These are phyloP conservation scores for Trichoderma atroviride DNA, from an alignment of 2,329 filamentous ascomycete species.

Conservation along the genomic window DNA sequence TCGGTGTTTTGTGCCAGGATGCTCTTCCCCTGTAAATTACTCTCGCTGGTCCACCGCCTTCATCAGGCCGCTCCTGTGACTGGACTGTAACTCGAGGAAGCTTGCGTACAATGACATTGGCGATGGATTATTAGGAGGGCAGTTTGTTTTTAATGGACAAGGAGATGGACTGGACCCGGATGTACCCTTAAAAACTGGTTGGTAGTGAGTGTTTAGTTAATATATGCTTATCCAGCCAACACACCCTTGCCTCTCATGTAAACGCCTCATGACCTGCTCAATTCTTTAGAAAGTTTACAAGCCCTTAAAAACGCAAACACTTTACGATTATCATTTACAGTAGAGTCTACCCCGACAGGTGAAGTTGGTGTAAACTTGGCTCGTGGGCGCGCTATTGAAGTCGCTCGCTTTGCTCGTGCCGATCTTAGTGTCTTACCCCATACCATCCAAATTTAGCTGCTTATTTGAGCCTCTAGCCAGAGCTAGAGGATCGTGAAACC, in stretches of 20 bases:
- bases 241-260: background rate
- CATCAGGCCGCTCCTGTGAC: background rate
- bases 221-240: background rate
- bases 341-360: no score
- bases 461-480: no score
- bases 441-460: no score
- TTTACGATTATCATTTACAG: no score
- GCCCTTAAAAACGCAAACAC: background rate
- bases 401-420: no score
- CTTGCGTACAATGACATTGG: background rate
- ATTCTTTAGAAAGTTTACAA: background rate
- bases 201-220: background rate
- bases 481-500: no score
- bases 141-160: background rate
- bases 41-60: background rate
- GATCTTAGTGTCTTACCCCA: no score
- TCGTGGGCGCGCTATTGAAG: no score
- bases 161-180: background rate
- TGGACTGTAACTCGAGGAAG: background rate
- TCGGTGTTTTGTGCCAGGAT: constrained; percentile 17
- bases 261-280: background rate
- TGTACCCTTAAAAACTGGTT: background rate
- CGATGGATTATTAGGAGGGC: background rate
- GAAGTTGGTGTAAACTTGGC: no score
- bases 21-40: constrained; percentile 10